These are phyloP conservation scores for Linnemannia schmuckeri DNA, from an alignment of 192 early-diverging fungal species.

Conservation along the genomic window DNA sequence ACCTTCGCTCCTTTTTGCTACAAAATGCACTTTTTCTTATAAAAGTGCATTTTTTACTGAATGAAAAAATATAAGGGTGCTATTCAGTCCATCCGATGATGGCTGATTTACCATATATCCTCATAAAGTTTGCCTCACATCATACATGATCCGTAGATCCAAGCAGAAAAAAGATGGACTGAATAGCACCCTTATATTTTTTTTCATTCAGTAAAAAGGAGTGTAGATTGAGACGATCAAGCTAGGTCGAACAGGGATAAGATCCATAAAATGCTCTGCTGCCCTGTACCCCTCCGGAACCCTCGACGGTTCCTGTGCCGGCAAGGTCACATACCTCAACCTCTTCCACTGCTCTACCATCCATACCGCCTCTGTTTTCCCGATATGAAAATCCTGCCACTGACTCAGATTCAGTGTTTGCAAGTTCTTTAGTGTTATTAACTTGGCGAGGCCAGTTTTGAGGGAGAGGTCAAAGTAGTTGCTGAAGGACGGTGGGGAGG, in stretches of 20 bases:
- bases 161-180: too few relatives aligned
- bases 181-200: too few relatives aligned
- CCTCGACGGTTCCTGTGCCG: neutral
- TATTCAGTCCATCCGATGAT: too few relatives aligned
- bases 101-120: too few relatives aligned
- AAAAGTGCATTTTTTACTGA: too few relatives aligned
- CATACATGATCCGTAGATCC: too few relatives aligned
- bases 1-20: too few relatives aligned
- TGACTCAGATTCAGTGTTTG: conserved; percentile 4
- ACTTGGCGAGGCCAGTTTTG: conserved; percentile 10
- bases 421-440: conserved; percentile 6
- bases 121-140: too few relatives aligned
- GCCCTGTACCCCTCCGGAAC: neutral
- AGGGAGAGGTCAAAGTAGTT: conserved; percentile 31
- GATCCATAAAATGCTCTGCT: neutral
- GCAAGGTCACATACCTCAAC: too few relatives aligned
- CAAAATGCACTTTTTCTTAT: too few relatives aligned
- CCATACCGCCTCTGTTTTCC: conserved; percentile 18
- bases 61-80: too few relatives aligned
- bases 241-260: neutral
- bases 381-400: conserved; percentile 15
- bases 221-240: neutral
- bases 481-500: neutral
- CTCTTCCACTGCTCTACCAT: conserved; percentile 19
- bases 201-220: too few relatives aligned